These are phyloP conservation scores for Rhinocladiella similis DNA, from an alignment of 2,329 filamentous ascomycete species.

Conservation along the genomic window DNA sequence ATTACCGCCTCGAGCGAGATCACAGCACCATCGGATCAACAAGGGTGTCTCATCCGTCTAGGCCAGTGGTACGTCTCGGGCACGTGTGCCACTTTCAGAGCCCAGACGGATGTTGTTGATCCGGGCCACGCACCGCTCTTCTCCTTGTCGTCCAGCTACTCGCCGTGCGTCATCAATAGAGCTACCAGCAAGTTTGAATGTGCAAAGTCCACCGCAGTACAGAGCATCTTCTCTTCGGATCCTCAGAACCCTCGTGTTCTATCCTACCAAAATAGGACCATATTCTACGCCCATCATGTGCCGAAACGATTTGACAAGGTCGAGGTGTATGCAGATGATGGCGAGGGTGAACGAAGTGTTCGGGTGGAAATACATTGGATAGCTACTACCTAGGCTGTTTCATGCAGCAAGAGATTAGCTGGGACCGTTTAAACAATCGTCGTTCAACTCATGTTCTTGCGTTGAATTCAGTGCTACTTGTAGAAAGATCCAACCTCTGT, in stretches of 20 bases:
- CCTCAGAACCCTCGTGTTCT: conserved; percentile 4
- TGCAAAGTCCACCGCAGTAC: conserved; percentile 46
- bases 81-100: conserved; percentile 67
- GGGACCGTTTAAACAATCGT: not conserved
- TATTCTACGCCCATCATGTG: conserved; percentile 24
- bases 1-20: no score
- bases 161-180: conserved; percentile 55
- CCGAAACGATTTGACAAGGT: conserved; percentile 25
- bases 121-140: conserved; percentile 44
- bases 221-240: conserved; percentile 34
- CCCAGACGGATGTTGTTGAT: conserved; percentile 39
- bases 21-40: not conserved
- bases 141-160: conserved; percentile 60
- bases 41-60: conserved; percentile 66
- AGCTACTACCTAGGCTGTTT: conserved; percentile 10
- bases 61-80: conserved; percentile 69
- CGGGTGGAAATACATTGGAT: conserved; percentile 28
- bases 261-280: conserved; percentile 16
- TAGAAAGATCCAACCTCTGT: no score
- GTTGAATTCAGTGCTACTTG: no score
- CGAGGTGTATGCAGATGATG: conserved; percentile 24
- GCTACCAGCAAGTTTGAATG: conserved; percentile 54
- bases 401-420: not conserved
- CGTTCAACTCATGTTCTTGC: no score
- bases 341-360: conserved; percentile 20